phyloP scores from a whole-genome alignment of 805 yeast genomes.

The Priceomyces fermenticarens region DNA sequence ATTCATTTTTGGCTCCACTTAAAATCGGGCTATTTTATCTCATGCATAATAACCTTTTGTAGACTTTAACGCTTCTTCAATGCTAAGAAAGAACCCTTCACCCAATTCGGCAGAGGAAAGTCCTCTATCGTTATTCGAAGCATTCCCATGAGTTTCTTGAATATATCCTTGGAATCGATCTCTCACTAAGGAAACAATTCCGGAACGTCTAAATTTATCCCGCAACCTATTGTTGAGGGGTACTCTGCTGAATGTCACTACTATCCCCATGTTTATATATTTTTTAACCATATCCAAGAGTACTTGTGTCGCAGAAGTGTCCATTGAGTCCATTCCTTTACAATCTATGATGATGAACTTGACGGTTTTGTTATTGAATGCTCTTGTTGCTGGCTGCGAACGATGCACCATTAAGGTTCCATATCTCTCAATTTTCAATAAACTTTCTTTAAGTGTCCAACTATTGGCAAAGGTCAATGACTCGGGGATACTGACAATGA shows the following conservation, averaged over 20 bases:
- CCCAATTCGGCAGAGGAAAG: conserved; percentile 13
- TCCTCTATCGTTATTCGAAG: too few species aligned
- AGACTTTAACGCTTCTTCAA: conserved; percentile 55
- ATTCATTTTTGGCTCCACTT: not conserved
- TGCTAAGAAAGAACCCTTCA: conserved; percentile 42
- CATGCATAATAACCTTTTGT: conserved; percentile 21
- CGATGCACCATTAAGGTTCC: conserved; percentile 79
- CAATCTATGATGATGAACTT: conserved; percentile 70
- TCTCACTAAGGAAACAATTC: conserved; percentile 40
- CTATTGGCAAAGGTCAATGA: conserved; percentile 87
- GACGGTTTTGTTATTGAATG: conserved; percentile 36
- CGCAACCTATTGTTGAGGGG: conserved; percentile 48
- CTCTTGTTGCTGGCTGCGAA: conserved; percentile 55
- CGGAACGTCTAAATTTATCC: conserved; percentile 51
- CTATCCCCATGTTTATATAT: conserved; percentile 50
- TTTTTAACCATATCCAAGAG: conserved; percentile 56
- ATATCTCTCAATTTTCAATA: conserved; percentile 69
- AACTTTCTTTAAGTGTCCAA: conserved; percentile 65
- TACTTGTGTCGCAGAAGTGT: conserved; percentile 76
- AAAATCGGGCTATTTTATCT: conserved; percentile 3
- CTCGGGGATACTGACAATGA: conserved; percentile 80
- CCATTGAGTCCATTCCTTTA: conserved; percentile 78
- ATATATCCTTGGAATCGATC: not conserved
- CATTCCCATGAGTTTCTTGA: not conserved
- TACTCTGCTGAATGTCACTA: conserved; percentile 60